Evolutionary conservation across 2,329 filamentous ascomycete genomes (phyloP), one percentile per base, ranked within the genome.

Genomic region (Allantophomopsis cytisporea): DNA sequence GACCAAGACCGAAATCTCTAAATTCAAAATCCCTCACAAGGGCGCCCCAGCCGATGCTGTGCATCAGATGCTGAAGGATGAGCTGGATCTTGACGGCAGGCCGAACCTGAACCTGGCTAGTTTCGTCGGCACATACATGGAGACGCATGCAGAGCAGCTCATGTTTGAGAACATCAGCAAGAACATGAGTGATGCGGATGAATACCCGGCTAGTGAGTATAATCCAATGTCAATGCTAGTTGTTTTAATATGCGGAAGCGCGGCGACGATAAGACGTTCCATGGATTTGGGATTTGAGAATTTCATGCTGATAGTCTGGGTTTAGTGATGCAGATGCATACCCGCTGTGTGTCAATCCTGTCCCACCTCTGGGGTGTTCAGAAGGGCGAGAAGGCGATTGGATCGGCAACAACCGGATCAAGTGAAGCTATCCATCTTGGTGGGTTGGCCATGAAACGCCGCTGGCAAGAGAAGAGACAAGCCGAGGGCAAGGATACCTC

Each of bases 41-140:
- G 73, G 74, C 4, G 69, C 71, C 12, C 70, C 72, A 0, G 69
- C 71, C 8, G 75, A 80, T 46, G 69, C 73, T 1, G 78, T 80
- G 1, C 74, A 80, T 48, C 74, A 80, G 47, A 65, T 84, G 55
- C 62, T 79, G 43, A 69, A 66, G 44, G 73, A 78, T 53, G 74
- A 80, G 48, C 55, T 77, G 30, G 73, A 80, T 54, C 62, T 81
- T 2, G 76, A 81, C 50, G 75, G 78, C 20, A 66, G 69, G 36
- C 79, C 80, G 0, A 80, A 78, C 47, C 60, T 83, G 45, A 84
- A 84, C 50, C 59, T 82, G 18, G 78, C 80, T 45, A 73, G 71
- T 48, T 84, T 84, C 43, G 80, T 84, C 1, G 72, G 73, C 31
- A 84, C 80, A 1, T 83, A 80, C 51, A 78, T 83, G 73, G 80